Conservation (phyloP, 164 flowering plant genomes). For the Stephania yunnanensis region DNA sequence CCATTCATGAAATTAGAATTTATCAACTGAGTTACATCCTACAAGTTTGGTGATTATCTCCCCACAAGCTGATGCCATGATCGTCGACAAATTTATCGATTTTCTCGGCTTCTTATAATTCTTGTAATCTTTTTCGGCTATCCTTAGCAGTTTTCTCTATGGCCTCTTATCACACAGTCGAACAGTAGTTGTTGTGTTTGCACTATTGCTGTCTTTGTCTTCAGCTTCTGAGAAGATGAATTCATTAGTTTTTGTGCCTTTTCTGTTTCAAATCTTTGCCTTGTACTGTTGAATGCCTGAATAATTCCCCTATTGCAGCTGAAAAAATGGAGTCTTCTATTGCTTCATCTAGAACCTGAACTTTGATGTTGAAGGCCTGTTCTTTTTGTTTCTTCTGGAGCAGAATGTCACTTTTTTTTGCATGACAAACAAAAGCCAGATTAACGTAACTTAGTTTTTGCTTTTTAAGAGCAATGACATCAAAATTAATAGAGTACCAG, state of each 20-base stretch:
- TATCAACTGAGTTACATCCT: too few relatives aligned
- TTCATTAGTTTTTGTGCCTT: slow-evolving; percentile 15
- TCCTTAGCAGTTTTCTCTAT: slow-evolving; percentile 10
- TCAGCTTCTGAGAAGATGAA: slow-evolving; percentile 15
- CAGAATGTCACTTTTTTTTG: too few relatives aligned
- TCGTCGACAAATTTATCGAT: too few relatives aligned
- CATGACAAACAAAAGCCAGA: not conserved
- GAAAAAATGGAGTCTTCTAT: slow-evolving; percentile 12
- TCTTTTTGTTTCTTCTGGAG: too few relatives aligned
- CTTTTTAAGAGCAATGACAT: not conserved
- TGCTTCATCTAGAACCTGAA: too few relatives aligned
- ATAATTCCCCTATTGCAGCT: slow-evolving; percentile 31
- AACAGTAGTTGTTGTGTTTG: slow-evolving; percentile 24
- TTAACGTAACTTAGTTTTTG: not conserved
- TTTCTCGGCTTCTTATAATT: slow-evolving; percentile 28
- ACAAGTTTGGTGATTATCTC: too few relatives aligned
- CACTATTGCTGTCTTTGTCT: slow-evolving; percentile 19
- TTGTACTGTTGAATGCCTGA: slow-evolving; percentile 12
- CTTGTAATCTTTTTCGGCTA: not conserved
- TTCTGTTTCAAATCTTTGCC: not conserved
- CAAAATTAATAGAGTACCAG: slow-evolving; percentile 8
- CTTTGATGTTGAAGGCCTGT: too few relatives aligned
- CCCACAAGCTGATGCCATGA: too few relatives aligned
- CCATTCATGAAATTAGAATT: too few relatives aligned
- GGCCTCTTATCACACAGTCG: slow-evolving; percentile 37